Conservation (phyloP, 108 stramenopile species). For the Parmales sp. region DNA sequence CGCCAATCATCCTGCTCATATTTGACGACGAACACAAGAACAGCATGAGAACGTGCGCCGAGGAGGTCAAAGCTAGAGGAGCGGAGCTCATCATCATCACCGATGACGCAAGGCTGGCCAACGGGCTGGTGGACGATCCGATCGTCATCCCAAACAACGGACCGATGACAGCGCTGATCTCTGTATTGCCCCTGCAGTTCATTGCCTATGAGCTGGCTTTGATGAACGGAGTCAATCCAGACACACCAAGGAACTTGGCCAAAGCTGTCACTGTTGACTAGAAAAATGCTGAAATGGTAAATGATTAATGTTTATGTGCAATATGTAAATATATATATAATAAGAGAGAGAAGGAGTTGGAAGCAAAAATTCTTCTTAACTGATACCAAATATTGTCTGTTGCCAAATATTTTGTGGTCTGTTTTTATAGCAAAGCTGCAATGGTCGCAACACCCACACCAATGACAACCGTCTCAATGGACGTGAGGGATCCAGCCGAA, state of each 20-base stretch:
- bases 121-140: constrained; percentile 73
- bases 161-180: constrained; percentile 87
- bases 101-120: constrained; percentile 69
- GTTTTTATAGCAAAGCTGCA: no score
- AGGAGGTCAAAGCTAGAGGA: constrained; percentile 93
- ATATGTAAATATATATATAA: no score
- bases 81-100: constrained; percentile 93
- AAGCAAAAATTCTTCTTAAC: no score
- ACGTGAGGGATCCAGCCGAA: no score
- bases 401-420: no score
- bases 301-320: no score
- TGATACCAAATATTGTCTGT: no score
- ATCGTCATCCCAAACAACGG: constrained; percentile 92
- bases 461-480: no score
- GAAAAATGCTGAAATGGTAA: no score
- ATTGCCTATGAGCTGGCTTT: constrained; percentile 96
- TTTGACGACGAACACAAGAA: constrained; percentile 93
- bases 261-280: constrained; percentile 99
- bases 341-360: no score
- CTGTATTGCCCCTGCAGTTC: constrained; percentile 87
- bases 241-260: constrained; percentile 95
- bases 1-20: constrained; percentile 96
- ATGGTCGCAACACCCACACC: no score
- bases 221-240: constrained; percentile 91
- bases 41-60: constrained; percentile 84